Percentiles rank a stretch among this genome's conserved stretches.
phyloP scores from a whole-genome alignment of 805 yeast species.

The Zygotorulaspora danielsina region DNA sequence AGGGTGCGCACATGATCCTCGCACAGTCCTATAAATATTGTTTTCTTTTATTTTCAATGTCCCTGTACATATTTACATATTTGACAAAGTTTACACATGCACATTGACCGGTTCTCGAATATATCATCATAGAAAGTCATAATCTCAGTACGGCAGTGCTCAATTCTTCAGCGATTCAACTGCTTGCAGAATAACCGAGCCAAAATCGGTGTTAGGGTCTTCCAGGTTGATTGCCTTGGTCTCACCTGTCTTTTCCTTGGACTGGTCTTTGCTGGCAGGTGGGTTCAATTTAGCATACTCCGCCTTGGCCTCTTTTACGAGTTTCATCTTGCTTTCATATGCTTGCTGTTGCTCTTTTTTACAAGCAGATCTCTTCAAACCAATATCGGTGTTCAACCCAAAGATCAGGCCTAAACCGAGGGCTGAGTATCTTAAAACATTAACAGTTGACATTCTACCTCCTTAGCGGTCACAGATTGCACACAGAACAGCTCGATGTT shows the following conservation, averaged over 20 bases:
- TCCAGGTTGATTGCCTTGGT: slow-evolving; percentile 62
- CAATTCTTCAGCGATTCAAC: slow-evolving; percentile 48
- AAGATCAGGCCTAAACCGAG: slow-evolving; percentile 82
- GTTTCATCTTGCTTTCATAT: slow-evolving; percentile 61
- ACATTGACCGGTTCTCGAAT: background rate
- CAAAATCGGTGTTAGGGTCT: slow-evolving; percentile 88
- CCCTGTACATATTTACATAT: slow-evolving; percentile 8
- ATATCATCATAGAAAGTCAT: slow-evolving; percentile 1
- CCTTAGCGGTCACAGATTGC: too few species aligned
- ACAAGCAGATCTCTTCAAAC: slow-evolving; percentile 56
- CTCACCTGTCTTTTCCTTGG: slow-evolving; percentile 29
- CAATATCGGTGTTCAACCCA: slow-evolving; percentile 81
- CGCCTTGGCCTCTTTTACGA: slow-evolving; percentile 84
- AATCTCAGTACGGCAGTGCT: background rate
- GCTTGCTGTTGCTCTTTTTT: slow-evolving; percentile 54
- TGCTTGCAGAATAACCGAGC: slow-evolving; percentile 59
- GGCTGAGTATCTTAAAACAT: slow-evolving; percentile 86
- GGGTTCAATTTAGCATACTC: slow-evolving; percentile 70
- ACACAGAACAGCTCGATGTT: too few species aligned
- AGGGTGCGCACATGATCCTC: slow-evolving; percentile 44
- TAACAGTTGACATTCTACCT: slow-evolving; percentile 47
- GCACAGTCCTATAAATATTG: slow-evolving; percentile 3
- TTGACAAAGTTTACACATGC: background rate
- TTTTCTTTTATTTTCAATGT: background rate
- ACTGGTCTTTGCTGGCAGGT: slow-evolving; percentile 40